Base-by-base conservation (phyloP, 306 rosid species). In the Heteromeles arbutifolia region DNA sequence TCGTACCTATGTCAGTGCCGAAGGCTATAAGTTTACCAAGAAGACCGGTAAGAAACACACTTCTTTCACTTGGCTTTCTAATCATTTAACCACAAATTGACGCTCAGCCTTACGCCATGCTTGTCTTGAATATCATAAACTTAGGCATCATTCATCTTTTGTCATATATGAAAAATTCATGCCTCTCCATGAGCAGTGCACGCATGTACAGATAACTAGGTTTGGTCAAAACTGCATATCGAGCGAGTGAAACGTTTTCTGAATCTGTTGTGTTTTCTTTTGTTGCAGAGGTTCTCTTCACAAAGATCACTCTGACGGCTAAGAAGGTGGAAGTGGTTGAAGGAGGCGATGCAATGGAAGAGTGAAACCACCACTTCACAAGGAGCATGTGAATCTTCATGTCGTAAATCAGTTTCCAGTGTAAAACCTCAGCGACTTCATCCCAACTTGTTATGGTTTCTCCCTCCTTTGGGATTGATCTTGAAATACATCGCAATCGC, bases 271-370 rank as follows among this genome's bases (percentile, higher is more conserved):
- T 79, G 64, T 77, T 81, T 78, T 48, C n/a, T 84, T 26, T 50
- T 67, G 65, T 59, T 65, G 62, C 95, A 94, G 98, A 94, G 93
- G 92, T 94, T 67, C 93, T 90, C 66, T 83, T 73, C 9, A 94
- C 98, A 13, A 94, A 87, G 90, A 87, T 94, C 14, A 90, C 85
- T n/a, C 93, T 97, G 0, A 76, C 90, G 83, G 86, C 68, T 81
- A 90, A 90, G 77, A 86, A 77, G 80, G 93, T 86, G 4, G 88
- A 87, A 75, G 85, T 91, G 63, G 74, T 84, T 39, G 95, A 90
- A 81, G 90, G 81, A 28, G 93, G 93, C 53, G 97, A 92, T 34
- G 96, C 90, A 17, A 94, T 94, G 98, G 98, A 94, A 79, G 97
- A 94, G 84, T 91, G 85, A 84, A 62, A 28, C 45, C 26, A 32